Evolutionary conservation across 495 filamentous ascomycete species (phyloP), one percentile per base, ranked within the genome.

Genomic region (Talaromyces thailandensis): DNA sequence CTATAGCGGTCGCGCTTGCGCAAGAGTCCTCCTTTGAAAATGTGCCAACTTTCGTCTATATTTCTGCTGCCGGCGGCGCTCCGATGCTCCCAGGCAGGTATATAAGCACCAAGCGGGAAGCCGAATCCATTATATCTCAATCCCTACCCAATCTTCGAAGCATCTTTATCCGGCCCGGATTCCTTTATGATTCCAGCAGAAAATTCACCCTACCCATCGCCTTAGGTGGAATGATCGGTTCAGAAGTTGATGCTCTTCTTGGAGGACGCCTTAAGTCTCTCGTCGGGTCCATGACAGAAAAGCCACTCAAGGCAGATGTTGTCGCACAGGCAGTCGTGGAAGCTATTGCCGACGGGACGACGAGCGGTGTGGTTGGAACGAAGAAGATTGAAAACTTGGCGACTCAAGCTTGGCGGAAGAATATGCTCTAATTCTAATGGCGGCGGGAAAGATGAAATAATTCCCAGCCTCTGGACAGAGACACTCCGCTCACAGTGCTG

Each of bases 21-120:
- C 85, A 88, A 68, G 90, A 96, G 75, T 84, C 92, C 9, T 80
- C 78, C 24, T 71, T 69, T 37, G 82, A 84, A 53, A 80, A 85
- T 31, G 86, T 90, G 31, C 73, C 81, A 14, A 81, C 84, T 0
- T 96, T 96, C 68, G 84, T 88, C 51, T 98, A 88, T 78, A 86
- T 98, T 56, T 96, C 91, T 32, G 94, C 94, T 12, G 90, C 91
- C 0, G 90, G 81, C 12, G 93, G 92, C 2, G 89, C 91, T 21
- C 89, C 92, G 16, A 76, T 94, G 23, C 81, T 98, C 58, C 94
- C 94, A 23, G 67, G 73, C 9, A 83, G 94, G 67, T 98, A 98
- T 68, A 92, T 98, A 68, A 84, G 81, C 26, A 96, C 93, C 18
- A 98, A 98, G 73, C 76, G 94, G 55, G 91, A 96, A 69, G 94